Base-by-base conservation (phyloP, 2,329 filamentous ascomycete genomes). In the Xylaria sp. region DNA sequence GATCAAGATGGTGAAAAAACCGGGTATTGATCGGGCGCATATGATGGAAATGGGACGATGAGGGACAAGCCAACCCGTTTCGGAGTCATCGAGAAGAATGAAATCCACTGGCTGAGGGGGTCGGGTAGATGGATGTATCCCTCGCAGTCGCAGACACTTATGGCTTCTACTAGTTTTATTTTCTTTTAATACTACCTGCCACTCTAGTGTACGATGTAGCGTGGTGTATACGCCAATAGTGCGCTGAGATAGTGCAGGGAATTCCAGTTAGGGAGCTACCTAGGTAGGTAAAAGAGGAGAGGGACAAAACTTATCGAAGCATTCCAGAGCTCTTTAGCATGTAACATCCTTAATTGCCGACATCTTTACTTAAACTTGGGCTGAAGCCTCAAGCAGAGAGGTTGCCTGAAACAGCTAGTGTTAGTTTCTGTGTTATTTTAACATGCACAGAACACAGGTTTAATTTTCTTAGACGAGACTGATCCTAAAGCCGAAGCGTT, bases 51-150 rank as follows among this genome's bases (percentile, higher is more conserved):
- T 50, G 32, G n/a, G 65, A 27, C 57, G 55, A 70, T 63, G 57
- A 60, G 54, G 55, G 50, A 40, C 62, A 51, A 50, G 37, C 60
- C 62, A 70, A 44, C 62, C 59, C 42, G 55, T 69, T 69, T 70
- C 48, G 66, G 65, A 57, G 40, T 59, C 13, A 64, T 60, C n/a
- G 54, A 59, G 57, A 60, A 35, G 42, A 53, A 55, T 32, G n/a
- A 5, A 40, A 65, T 68, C 37, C 42, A 59, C 61, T 54, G 40
- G 51, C 18, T 58, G 50, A 47, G 29, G n/a, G 6, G 40, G 40
- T 16, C 40, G 37, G 47, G 32, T n/a, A 23, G 60, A 32, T 51
- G 32, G 25, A 54, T 61, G 54, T 50, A 42, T 32, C 37, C 18
- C 21, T 27, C 27, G 42, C 23, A 21, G 35, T 58, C 54, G 42